Base-by-base conservation (phyloP, 768 basidiomycete genomes). In the Mycena rebaudengoi region DNA sequence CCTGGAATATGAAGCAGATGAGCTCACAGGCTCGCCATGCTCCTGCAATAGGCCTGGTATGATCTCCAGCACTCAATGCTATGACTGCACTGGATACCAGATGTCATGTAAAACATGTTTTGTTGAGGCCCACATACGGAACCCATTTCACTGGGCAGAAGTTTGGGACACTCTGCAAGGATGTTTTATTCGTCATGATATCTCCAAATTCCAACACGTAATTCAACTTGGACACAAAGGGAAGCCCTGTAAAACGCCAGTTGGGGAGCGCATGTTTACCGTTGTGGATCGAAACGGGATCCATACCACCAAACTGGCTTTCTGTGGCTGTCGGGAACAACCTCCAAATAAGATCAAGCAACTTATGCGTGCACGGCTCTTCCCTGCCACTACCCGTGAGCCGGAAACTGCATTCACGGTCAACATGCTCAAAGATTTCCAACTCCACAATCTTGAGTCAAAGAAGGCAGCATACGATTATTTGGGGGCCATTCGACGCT, bases 401-500 rank as follows among this genome's bases (percentile, higher is more conserved):
- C n/a, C n/a, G n/a, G n/a, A n/a, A n/a, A n/a, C n/a, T n/a, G n/a
- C n/a, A n/a, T n/a, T n/a, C n/a, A n/a, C n/a, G n/a, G n/a, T n/a
- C n/a, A n/a, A n/a, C 7, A 11, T 54, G 12, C 50, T 41, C 5
- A 7, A 44, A 13, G 35, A n/a, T 12, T 33, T 62, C 1, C 26
- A 30, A n/a, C 44, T n/a, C n/a, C n/a, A n/a, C n/a, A n/a, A n/a
- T n/a, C n/a, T n/a, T 53, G 14, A 52, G 41, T 69, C 69, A 3
- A 71, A 74, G 33, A 58, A 62, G 33, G 64, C 70, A 0, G 68
- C 69, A 1, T 70, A 73, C 48, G 71, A 74, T 44, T 73, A 69
- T 40, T 52, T 71, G 14, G 67, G 66, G 0, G 59, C 70, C 7
- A 44, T 77, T 10, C 60, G 67, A 3, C 65, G 71, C 0, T 39